Conservation (phyloP, 2,329 filamentous ascomycete species). For the Monosporascus sp. region DNA sequence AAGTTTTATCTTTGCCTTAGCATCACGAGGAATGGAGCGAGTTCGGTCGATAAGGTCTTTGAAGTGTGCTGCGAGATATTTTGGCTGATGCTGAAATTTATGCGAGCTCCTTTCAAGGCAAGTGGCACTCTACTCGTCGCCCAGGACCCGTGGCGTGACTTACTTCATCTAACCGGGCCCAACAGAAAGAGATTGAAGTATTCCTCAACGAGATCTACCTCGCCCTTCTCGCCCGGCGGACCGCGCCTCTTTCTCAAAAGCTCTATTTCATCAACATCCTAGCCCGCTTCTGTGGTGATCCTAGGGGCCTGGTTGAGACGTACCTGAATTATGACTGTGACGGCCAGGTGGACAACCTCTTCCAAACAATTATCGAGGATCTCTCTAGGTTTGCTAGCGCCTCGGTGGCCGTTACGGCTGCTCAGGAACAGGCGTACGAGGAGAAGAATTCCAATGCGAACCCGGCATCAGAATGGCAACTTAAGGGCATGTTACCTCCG, state of each 20-base stretch:
- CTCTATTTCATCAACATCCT: constrained; percentile 85
- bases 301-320: constrained; percentile 83
- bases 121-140: constrained; percentile 15
- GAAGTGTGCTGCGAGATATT: constrained; percentile 97
- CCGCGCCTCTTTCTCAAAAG: constrained; percentile 84
- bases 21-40: constrained; percentile 90
- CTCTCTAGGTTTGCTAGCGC: constrained; percentile 80
- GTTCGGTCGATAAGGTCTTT: constrained; percentile 85
- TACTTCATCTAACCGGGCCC: constrained; percentile 19
- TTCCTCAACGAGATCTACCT: constrained; percentile 98
- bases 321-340: constrained; percentile 99
- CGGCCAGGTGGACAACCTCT: constrained; percentile 92
- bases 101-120: constrained; percentile 90
- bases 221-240: constrained; percentile 81
- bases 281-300: constrained; percentile 77
- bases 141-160: constrained; percentile 55
- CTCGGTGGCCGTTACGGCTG: constrained; percentile 66
- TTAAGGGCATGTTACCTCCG: constrained; percentile 78
- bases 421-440: constrained; percentile 82
- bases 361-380: constrained; percentile 91
- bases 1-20: constrained; percentile 96
- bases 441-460: constrained; percentile 64
- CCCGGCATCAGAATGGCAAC: constrained; percentile 72
- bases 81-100: constrained; percentile 91
- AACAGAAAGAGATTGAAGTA: constrained; percentile 89